These are phyloP conservation scores for Syzygium oleosum DNA, from an alignment of 345 rosid species.

Conservation along the genomic window DNA sequence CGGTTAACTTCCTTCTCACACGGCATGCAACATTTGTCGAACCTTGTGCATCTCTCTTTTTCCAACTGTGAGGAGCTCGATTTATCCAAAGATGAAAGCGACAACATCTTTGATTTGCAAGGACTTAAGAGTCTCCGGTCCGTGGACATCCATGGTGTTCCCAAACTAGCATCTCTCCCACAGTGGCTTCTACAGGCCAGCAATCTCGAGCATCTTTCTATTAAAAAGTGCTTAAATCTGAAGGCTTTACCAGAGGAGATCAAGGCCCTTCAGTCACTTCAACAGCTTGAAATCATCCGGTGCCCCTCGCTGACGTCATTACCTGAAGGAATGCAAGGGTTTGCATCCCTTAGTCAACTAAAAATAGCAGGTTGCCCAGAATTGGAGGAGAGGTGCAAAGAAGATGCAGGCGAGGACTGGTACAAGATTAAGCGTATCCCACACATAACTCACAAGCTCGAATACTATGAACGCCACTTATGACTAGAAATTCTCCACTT, in stretches of 20 bases:
- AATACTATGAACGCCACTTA: too few relatives aligned
- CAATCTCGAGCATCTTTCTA: conserved; percentile 3
- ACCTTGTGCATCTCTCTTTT: not conserved
- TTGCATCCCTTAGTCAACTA: not conserved
- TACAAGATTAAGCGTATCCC: too few relatives aligned
- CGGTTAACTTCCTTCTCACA: not conserved
- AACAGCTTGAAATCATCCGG: not conserved
- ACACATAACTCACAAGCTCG: too few relatives aligned
- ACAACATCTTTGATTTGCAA: not conserved
- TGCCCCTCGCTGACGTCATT: not conserved
- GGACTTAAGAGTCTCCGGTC: conserved; percentile 5
- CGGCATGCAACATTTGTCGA: not conserved
- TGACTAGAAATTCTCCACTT: too few relatives aligned
- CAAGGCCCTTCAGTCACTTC: not conserved
- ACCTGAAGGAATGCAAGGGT: not conserved
- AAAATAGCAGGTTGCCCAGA: fast-evolving
- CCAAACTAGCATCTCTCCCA: conserved; percentile 5
- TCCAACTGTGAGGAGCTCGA: not conserved
- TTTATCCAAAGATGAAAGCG: not conserved
- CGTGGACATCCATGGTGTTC: conserved; percentile 2
- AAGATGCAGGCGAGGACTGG: too few relatives aligned
- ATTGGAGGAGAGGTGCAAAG: not conserved
- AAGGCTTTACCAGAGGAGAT: not conserved
- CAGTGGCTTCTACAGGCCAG: conserved; percentile 1
- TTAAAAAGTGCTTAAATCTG: conserved; percentile 1